Conservation (phyloP, 225 moss, liverwort and hornwort genomes). For the Lunularia cruciata region DNA sequence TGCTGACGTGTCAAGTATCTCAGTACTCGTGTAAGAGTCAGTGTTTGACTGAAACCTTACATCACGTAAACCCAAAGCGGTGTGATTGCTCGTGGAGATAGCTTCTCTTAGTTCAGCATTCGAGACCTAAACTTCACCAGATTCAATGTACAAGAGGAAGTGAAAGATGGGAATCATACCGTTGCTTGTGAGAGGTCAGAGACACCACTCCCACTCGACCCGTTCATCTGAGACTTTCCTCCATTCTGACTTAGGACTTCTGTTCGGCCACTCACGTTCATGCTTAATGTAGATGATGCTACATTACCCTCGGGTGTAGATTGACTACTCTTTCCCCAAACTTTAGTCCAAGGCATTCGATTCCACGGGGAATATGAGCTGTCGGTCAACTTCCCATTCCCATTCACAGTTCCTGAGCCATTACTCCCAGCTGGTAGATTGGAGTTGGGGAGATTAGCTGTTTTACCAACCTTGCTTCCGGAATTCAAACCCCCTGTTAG, state of each 20-base stretch:
- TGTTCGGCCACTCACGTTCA: slow-evolving; percentile 19
- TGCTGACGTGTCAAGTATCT: no score
- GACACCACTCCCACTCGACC: slow-evolving; percentile 36
- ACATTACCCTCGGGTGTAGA: slow-evolving; percentile 41
- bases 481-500: slow-evolving; percentile 29
- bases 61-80: no score
- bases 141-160: no score
- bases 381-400: slow-evolving; percentile 45
- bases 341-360: slow-evolving; percentile 71
- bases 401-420: slow-evolving; percentile 30
- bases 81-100: no score
- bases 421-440: slow-evolving; percentile 30
- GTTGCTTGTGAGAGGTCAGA: slow-evolving; percentile 35
- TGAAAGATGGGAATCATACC: slow-evolving; percentile 25
- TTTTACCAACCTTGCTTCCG: slow-evolving; percentile 45
- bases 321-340: slow-evolving; percentile 59
- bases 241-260: slow-evolving; percentile 31
- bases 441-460: slow-evolving; percentile 24
- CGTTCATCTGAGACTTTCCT: slow-evolving; percentile 26
- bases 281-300: slow-evolving; percentile 27
- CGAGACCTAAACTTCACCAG: no score
- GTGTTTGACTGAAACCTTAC: no score
- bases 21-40: no score
- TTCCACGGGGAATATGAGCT: slow-evolving; percentile 70
- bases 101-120: no score